These are phyloP conservation scores for Emericellopsis atlantica DNA, from an alignment of 2,329 filamentous ascomycete species.

Conservation along the genomic window DNA sequence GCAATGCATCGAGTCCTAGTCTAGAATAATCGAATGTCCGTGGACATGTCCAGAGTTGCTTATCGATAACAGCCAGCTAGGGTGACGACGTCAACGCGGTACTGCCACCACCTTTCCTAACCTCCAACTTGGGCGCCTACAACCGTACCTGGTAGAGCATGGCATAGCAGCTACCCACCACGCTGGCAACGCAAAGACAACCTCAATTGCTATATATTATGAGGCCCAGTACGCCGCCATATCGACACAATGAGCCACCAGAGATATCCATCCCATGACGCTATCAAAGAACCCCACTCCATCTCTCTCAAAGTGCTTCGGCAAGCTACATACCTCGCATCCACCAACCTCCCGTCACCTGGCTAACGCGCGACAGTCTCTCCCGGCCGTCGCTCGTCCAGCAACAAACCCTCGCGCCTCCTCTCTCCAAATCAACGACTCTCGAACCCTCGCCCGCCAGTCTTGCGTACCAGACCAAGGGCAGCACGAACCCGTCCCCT, in stretches of 20 bases:
- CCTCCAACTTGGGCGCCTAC: background rate
- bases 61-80: background rate
- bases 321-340: slow-evolving; percentile 23
- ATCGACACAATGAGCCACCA: slow-evolving; percentile 40
- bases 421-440: slow-evolving; percentile 28
- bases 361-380: slow-evolving; percentile 39
- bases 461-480: slow-evolving; percentile 50
- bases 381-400: slow-evolving; percentile 68
- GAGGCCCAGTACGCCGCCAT: no score
- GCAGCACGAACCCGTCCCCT: slow-evolving; percentile 34
- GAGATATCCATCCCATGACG: slow-evolving; percentile 42
- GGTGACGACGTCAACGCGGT: no score
- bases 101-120: background rate
- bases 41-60: background rate
- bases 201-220: no score
- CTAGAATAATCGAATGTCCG: background rate
- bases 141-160: no score
- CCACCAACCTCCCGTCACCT: background rate
- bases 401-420: slow-evolving; percentile 50
- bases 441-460: slow-evolving; percentile 46
- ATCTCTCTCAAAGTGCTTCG: slow-evolving; percentile 67
- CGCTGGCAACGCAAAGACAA: background rate
- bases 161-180: no score
- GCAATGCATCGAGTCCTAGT: no score
- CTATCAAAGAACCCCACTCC: slow-evolving; percentile 62